Base-by-base conservation (phyloP, 2,329 filamentous ascomycete species). In the Fonsecaea monophora region DNA sequence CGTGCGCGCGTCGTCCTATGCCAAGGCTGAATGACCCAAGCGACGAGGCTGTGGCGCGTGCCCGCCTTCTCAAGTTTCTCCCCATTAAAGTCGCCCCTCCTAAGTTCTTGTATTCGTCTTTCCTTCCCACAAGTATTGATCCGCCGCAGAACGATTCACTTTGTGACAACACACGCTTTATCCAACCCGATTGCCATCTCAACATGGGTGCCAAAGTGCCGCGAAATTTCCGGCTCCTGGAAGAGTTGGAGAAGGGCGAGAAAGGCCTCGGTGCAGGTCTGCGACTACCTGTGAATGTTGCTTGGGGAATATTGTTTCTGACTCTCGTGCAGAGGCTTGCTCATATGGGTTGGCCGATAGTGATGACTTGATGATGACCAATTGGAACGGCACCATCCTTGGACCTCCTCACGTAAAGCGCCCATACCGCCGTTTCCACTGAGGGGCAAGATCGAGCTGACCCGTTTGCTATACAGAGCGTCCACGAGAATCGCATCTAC, bases 401-500 rank as follows among this genome's bases (percentile, higher is more conserved):
- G 95, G 95, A 1, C 95, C 95, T 73, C 94, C 95, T 78, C 94
- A 98, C 80, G 95, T 97, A 85, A 76, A 91, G 82, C 35, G 5
- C 35, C 25, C 30, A 54, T 21, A 53, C 18, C 8, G 3, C 21
- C 21, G 8, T 35, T 42, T 35, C 12, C 34, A 15, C 35, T 34
- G 18, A 38, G 12, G 54, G 13, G 10, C 7, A 5, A 37, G 34
- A 60, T 60, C 40, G 59, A 56, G 42, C 53, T 67, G 38, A 66
- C 60, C 21, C 45, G 4, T 60, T 12, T 21, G 5, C 15, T 21
- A 35, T n/a, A 21, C 76, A 95, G 92, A 96, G 93, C 80, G 93
- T 90, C 69, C 94, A 98, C 79, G 95, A 99, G 85, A 99, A 99
- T 82, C 91, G 95, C 76, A 99, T 99, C 82, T 99, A 99, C 85